Evolutionary conservation across 2,329 filamentous ascomycete genomes (phyloP), one percentile per base, ranked within the genome.

Genomic region (Paecilomyces formosus): DNA sequence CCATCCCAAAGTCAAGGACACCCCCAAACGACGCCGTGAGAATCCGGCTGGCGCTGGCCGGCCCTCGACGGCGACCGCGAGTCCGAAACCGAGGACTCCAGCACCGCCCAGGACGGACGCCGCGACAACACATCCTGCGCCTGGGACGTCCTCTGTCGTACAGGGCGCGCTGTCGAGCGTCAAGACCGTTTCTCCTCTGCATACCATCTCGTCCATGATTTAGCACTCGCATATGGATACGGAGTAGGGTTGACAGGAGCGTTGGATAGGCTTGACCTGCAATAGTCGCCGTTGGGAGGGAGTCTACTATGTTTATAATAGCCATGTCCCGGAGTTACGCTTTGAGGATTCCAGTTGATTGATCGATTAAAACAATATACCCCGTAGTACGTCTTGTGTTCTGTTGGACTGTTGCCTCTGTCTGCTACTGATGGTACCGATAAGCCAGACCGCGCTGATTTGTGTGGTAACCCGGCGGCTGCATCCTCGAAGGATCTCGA

Each of bases 1-100:
- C 1, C 87, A 89, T 64, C 83, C 84, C 15, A 89, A 89, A 72
- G 81, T 87, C 70, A 89, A 88, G 70, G 87, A 89, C 64, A 82
- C 84, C 1, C 85, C 86, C 2, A 89, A 89, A 73, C 81, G 86
- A 55, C 80, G 85, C 57, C 81, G 87, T 53, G 86, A 88, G 68
- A 85, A 79, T 67, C 83, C 78, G 64, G 81, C 85, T 64, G 76
- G 74, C 4, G 76, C 79, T 58, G 68, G 69, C 51, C 67, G 78
- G 50, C 75, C 74, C 26, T 73, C 75, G 33, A 59, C 56, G 15
- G 51, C 56, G 8, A 60, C 60, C 24, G 57, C 49, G 45, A 31
- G 45, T 35, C 52, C 26, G 15, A 39, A 30, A 52, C 30, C 28
- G 28, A 6, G 22, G 18, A 13, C 24, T 35, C 31, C 28, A 54